Evolutionary conservation across 2,329 filamentous ascomycete species (phyloP).

Genomic region (Mycosphaerella sp.): DNA sequence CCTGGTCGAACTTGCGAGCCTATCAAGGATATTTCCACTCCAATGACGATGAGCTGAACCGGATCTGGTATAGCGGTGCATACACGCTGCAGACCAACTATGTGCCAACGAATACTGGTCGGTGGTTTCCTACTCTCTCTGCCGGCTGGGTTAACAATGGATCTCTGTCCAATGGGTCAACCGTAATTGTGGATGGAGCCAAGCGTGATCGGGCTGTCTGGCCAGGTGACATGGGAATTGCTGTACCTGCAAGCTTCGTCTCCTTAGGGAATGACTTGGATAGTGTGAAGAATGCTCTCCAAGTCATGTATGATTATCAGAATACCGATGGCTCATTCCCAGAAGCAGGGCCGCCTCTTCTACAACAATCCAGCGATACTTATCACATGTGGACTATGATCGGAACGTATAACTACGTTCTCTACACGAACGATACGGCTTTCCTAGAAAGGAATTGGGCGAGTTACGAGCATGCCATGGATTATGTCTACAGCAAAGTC

Average conservation of each 20-base stretch:
- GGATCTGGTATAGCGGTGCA: conserved; percentile 52
- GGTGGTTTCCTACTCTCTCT: conserved; percentile 23
- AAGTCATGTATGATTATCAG: conserved; percentile 43
- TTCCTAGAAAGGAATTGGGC: conserved; percentile 41
- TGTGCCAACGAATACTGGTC: conserved; percentile 33
- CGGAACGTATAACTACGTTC: conserved; percentile 42
- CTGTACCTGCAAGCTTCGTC: conserved; percentile 40
- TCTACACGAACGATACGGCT: conserved; percentile 35
- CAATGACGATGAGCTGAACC: conserved; percentile 46
- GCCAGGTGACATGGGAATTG: conserved; percentile 49
- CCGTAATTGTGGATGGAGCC: conserved; percentile 37
- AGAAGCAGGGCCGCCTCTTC: conserved; percentile 38
- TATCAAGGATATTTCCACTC: conserved; percentile 36
- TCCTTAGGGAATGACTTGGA: conserved; percentile 37
- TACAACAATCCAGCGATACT: conserved; percentile 38
- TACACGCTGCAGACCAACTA: conserved; percentile 38
- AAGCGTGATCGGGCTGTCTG: conserved; percentile 38
- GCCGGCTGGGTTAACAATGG: conserved; percentile 35
- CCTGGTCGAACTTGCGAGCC: conserved; percentile 42
- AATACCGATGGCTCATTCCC: conserved; percentile 36
- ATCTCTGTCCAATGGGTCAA: conserved; percentile 31
- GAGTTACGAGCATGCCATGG: conserved; percentile 40
- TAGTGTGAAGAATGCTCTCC: conserved; percentile 44
- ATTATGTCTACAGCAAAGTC: conserved; percentile 40
- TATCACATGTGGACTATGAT: conserved; percentile 51